Percentiles rank a stretch among this genome's conserved stretches.
Evolutionary conservation across 768 basidiomycete species (phyloP).

Genomic region (Asterophora lycoperdoides): DNA sequence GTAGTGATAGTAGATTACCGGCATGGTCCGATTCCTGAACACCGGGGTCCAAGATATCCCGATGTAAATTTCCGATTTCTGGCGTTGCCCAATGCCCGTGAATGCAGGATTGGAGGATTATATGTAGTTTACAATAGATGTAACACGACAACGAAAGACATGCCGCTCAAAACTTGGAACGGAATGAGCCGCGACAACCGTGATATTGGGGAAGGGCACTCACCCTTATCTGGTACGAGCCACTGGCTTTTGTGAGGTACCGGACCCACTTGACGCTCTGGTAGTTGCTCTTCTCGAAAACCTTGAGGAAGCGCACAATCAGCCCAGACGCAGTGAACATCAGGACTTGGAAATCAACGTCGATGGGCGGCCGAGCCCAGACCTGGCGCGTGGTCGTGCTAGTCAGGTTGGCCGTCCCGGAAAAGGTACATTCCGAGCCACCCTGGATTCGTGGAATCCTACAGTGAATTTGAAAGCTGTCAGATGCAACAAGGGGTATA

Average conservation of each 20-base stretch:
- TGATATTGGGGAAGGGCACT: conserved; percentile 30
- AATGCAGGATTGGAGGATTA: too few species aligned
- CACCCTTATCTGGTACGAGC: conserved; percentile 91
- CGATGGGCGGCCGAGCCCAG: conserved; percentile 97
- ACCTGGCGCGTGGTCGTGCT: conserved; percentile 90
- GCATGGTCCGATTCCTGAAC: too few species aligned
- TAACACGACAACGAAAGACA: not conserved
- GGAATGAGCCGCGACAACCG: not conserved
- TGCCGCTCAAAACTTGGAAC: conserved; percentile 5
- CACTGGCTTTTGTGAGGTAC: conserved; percentile 91
- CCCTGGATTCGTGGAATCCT: conserved; percentile 89
- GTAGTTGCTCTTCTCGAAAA: conserved; percentile 95
- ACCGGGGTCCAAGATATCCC: too few species aligned
- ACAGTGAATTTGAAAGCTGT: conserved; percentile 28
- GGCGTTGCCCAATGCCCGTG: too few species aligned
- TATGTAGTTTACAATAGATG: conserved; percentile 3
- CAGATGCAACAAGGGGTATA: not conserved
- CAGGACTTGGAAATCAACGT: conserved; percentile 97
- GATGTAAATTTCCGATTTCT: too few species aligned
- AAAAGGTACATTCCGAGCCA: conserved; percentile 83
- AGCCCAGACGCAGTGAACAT: conserved; percentile 98
- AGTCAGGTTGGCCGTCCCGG: conserved; percentile 78
- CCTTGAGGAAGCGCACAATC: conserved; percentile 95
- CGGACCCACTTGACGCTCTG: conserved; percentile 95
- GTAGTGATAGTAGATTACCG: too few species aligned